Base-by-base conservation (phyloP, 176 grass and related monocot genomes). In the barley (Hordeum vulgare) region DNA sequence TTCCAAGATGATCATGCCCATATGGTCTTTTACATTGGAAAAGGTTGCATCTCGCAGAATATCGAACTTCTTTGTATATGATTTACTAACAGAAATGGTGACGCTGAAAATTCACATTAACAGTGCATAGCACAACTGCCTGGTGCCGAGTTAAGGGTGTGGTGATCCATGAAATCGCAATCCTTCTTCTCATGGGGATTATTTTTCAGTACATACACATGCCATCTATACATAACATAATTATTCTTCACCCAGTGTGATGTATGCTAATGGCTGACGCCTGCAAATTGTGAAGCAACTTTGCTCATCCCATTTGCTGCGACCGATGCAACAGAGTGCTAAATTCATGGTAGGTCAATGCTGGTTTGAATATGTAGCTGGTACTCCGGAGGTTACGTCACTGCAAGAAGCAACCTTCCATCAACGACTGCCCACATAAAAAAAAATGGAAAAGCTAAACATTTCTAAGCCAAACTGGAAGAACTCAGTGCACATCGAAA, bases 401-500 rank as follows among this genome's bases (percentile, higher is more conserved):
- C 86, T 88, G 64, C 74, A 88, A 33, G 11, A 83, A 71, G 9
- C 40, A 83, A 78, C n/a, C 15, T 28, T 80, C 61, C n/a, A 23
- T 80, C 66, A 8, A 63, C 21, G 26, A 57, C 13, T 85, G 12
- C 21, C 21, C 37, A 21, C 26, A 40, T 45, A 72, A 39, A 45
- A 6, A 66, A 63, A 70, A 70, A 60, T 27, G 12, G 18, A 28
- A 25, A 78, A 59, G 1, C 4, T 5, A 61, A 29, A 36, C 15
- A 79, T 71, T 40, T 59, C 18, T 11, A 33, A 21, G 33, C 1
- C 14, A 36, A 15, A 44, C 68, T 33, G 25, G n/a, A 58, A 45
- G 23, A 25, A 29, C 35, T 61, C 29, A 13, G 39, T 45, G 25
- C 17, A 15, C 74, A 68, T 37, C 2, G 2, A 76, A 68, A 35